Conservation (phyloP, 2,329 filamentous ascomycete species). For the Cytospora chrysosperma region DNA sequence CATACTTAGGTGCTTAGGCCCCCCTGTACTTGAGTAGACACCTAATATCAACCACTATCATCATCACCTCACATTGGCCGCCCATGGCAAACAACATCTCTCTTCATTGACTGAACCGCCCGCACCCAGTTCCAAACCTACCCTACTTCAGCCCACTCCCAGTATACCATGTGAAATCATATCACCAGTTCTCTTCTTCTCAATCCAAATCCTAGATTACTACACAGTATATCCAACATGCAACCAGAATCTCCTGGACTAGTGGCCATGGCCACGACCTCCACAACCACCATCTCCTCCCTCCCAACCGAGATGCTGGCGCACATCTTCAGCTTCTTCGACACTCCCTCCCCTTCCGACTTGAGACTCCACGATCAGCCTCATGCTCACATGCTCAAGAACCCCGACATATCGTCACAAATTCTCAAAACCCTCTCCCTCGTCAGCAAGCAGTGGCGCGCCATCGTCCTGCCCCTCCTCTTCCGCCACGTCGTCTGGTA, state of each 20-base stretch:
- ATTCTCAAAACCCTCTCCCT: constrained; percentile 57
- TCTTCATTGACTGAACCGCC: too few relatives aligned
- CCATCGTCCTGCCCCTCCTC: constrained; percentile 51
- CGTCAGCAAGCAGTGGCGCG: constrained; percentile 54
- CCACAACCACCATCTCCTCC: constrained; percentile 29
- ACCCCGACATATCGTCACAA: constrained; percentile 27
- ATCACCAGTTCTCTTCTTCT: neutral
- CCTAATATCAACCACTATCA: too few relatives aligned
- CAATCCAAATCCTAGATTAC: neutral
- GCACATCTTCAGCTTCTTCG: constrained; percentile 56
- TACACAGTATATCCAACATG: neutral
- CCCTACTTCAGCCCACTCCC: too few relatives aligned
- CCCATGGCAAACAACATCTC: neutral
- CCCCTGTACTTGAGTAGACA: too few relatives aligned
- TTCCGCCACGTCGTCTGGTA: constrained; percentile 55
- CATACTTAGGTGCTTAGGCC: too few relatives aligned
- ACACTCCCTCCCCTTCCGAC: constrained; percentile 48
- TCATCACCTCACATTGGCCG: too few relatives aligned
- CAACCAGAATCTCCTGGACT: neutral
- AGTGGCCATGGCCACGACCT: neutral
- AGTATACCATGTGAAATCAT: too few relatives aligned
- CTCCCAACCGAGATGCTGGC: constrained; percentile 63
- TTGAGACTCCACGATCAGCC: constrained; percentile 50
- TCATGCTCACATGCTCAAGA: constrained; percentile 36
- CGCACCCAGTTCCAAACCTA: too few relatives aligned